phyloP scores from a whole-genome alignment of 257 asterid species.

The Nicotiana tomentosiformis region DNA sequence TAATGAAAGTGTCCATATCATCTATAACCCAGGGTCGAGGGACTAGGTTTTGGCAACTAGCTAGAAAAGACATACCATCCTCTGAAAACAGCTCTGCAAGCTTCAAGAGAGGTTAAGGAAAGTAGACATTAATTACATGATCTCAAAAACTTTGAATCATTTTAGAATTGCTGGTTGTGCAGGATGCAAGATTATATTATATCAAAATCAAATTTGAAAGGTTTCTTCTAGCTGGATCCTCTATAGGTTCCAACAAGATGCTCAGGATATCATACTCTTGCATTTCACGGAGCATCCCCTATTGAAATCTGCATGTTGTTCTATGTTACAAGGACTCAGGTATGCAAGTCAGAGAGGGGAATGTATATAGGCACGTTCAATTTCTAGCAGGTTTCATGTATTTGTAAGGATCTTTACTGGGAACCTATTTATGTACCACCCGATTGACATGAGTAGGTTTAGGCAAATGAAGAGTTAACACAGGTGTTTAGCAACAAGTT shows the following conservation, averaged over 20 bases:
- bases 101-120: conserved; percentile 33
- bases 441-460: background rate
- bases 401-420: background rate
- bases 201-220: background rate
- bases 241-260: background rate
- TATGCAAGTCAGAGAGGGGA: background rate
- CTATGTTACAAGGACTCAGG: background rate
- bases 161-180: background rate
- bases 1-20: conserved; percentile 71
- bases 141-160: background rate
- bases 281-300: background rate
- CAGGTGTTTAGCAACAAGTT: background rate
- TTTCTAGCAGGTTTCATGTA: background rate
- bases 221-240: background rate
- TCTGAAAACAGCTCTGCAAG: conserved; percentile 92
- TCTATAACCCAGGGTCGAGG: conserved; percentile 99
- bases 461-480: background rate
- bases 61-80: conserved; percentile 95
- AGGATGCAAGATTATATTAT: background rate
- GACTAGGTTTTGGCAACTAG: conserved; percentile 91
- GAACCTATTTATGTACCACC: background rate
- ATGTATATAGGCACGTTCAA: background rate
- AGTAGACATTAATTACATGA: background rate
- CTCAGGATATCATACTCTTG: background rate
- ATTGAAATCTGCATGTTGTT: background rate